Percentiles rank a stretch among this genome's conserved stretches.
Evolutionary conservation across 148 eudicot species (phyloP).

Genomic region (Spergularia marina): DNA sequence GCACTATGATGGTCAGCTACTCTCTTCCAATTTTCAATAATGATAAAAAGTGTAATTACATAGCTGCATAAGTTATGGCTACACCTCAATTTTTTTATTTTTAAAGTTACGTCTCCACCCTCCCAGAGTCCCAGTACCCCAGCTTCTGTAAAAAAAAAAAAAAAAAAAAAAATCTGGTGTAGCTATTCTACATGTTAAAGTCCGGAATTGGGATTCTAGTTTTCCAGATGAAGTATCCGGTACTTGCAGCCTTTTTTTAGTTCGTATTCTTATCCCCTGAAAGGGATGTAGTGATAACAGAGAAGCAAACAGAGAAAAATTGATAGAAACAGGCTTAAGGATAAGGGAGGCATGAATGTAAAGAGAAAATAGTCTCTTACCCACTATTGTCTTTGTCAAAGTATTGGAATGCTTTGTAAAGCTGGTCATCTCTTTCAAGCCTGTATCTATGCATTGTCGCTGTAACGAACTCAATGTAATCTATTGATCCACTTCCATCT

Average conservation of each 20-base stretch:
- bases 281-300: not conserved
- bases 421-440: constrained; percentile 76
- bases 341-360: not conserved
- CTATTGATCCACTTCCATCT: constrained; percentile 87
- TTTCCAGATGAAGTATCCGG: too few species aligned
- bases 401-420: constrained; percentile 72
- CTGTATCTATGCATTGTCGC: constrained; percentile 89
- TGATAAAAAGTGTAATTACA: not conserved
- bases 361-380: constrained; percentile 32
- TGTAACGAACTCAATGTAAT: constrained; percentile 85
- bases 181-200: too few species aligned
- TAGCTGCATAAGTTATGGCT: too few species aligned
- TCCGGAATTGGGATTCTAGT: too few species aligned
- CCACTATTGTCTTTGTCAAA: constrained; percentile 82
- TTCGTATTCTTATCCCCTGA: not conserved
- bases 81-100: too few species aligned
- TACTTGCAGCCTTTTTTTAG: not conserved
- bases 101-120: too few species aligned
- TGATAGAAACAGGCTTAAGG: not conserved
- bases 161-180: too few species aligned
- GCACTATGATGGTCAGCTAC: too few species aligned
- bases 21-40: not conserved
- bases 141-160: too few species aligned
- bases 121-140: too few species aligned
- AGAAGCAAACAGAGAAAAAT: not conserved